Conservation (phyloP, 2,329 filamentous ascomycete genomes). For the Monilinia aucupariae region DNA sequence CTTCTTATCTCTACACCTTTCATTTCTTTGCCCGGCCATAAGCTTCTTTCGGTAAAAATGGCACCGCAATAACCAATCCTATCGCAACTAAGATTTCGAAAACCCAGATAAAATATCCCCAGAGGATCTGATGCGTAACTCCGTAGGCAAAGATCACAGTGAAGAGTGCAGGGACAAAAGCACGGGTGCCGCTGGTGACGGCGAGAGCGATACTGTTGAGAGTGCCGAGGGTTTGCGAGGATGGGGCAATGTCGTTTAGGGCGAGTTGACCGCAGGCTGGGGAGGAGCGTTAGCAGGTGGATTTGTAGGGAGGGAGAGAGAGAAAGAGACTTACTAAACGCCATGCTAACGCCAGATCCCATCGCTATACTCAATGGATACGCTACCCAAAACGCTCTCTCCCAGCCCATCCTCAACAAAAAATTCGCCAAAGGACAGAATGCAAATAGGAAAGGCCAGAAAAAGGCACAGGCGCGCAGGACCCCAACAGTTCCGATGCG, state of each 20-base stretch:
- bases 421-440: constrained; percentile 49
- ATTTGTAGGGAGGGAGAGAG: constrained; percentile 40
- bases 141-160: constrained; percentile 65
- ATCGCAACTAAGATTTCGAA: constrained; percentile 42
- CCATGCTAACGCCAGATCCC: constrained; percentile 40
- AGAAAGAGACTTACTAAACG: constrained; percentile 45
- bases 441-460: constrained; percentile 62
- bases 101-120: constrained; percentile 64
- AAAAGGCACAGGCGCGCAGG: constrained; percentile 50
- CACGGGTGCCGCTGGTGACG: constrained; percentile 53
- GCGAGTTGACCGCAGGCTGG: constrained; percentile 67
- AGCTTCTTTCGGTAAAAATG: constrained; percentile 36
- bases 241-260: constrained; percentile 68
- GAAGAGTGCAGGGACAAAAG: constrained; percentile 61
- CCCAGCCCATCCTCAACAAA: constrained; percentile 46
- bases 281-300: constrained; percentile 17
- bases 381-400: constrained; percentile 33
- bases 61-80: constrained; percentile 32
- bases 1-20: neutral
- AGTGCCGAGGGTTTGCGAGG: constrained; percentile 58
- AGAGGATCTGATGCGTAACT: constrained; percentile 53
- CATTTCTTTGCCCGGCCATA: constrained; percentile 19
- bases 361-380: constrained; percentile 51
- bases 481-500: constrained; percentile 62
- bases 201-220: constrained; percentile 67